These are phyloP conservation scores for Quercus tomentella DNA, from an alignment of 331 rosid genomes.

Conservation along the genomic window DNA sequence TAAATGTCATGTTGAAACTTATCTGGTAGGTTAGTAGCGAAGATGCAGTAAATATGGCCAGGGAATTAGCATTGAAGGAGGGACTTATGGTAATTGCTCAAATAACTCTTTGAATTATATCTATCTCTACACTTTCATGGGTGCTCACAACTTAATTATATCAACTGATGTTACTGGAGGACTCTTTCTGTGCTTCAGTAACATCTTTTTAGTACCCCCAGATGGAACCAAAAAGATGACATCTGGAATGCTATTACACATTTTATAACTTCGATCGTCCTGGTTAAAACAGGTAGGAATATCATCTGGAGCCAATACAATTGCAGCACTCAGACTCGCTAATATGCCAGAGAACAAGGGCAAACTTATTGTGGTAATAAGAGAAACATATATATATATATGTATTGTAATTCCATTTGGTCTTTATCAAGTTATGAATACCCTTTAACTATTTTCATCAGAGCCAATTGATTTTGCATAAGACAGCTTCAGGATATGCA, in stretches of 20 bases:
- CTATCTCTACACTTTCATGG: not conserved
- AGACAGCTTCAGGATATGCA: not conserved
- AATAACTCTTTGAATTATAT: not conserved
- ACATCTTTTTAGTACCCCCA: not conserved
- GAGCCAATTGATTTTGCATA: not conserved
- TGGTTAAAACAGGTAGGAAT: constrained; percentile 62
- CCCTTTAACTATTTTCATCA: not conserved
- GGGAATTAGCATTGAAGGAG: constrained; percentile 75
- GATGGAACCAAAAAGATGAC: not conserved
- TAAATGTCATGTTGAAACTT: constrained; percentile 15
- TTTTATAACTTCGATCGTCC: not conserved
- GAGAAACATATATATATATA: not conserved
- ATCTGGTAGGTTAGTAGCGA: constrained; percentile 69
- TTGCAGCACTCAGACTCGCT: constrained; percentile 81
- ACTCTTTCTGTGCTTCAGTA: not conserved
- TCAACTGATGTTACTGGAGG: not conserved
- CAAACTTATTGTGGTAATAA: constrained; percentile 81
- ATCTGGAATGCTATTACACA: not conserved
- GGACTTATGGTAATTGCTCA: constrained; percentile 67
- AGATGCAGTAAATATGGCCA: constrained; percentile 83
- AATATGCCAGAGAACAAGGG: constrained; percentile 76
- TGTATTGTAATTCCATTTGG: not conserved
- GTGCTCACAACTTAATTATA: not conserved
- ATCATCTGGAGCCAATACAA: constrained; percentile 90
- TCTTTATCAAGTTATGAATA: not conserved